Base-by-base conservation (phyloP, 306 rosid species). In the Lotus japonicus region DNA sequence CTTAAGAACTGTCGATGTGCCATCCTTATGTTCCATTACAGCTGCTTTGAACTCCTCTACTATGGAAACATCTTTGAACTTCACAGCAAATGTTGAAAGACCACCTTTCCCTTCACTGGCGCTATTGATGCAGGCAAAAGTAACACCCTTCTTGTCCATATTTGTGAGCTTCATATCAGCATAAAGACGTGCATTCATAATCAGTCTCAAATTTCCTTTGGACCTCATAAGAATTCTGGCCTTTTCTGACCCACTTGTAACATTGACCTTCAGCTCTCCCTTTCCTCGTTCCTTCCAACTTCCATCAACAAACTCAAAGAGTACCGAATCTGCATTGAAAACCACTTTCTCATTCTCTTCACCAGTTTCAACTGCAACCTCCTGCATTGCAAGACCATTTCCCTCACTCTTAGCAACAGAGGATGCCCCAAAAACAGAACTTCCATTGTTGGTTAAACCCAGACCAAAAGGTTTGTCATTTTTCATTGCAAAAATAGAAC, bases 281-380 rank as follows among this genome's bases (percentile, higher is more conserved):
- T 92, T 92, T 26, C 98, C 98, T 21, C 96, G 88, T 75, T 92
- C 98, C 83, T 89, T 92, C 98, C 98, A 92, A 33, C 92, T 83
- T 55, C 87, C 85, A 68, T 84, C 90, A 0, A 57, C 80, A 60
- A 82, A 92, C 59, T 92, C 98, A 28, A 89, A 92, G 73, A 92
- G 50, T 17, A 78, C 65, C 0, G 97, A 88, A 56, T 87, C 92
- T 10, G 98, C 92, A 70, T 69, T 79, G 55, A 92, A 92, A 65
- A 84, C 83, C 10, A 58, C 87, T 55, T 75, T 81, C 74, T 92
- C 98, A 17, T 92, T 82, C 80, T 92, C 98, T 84, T 92, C 98
- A 13, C 97, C 97, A 0, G 98, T 92, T 80, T 89, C 96, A 57
- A 89, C 74, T 58, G 71, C 63, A 43, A 92, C 92, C 82, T 87